Percentiles rank a stretch among this genome's conserved stretches.
These are phyloP conservation scores for Coffea eugenioides DNA, from an alignment of 257 asterid genomes.

Conservation along the genomic window DNA sequence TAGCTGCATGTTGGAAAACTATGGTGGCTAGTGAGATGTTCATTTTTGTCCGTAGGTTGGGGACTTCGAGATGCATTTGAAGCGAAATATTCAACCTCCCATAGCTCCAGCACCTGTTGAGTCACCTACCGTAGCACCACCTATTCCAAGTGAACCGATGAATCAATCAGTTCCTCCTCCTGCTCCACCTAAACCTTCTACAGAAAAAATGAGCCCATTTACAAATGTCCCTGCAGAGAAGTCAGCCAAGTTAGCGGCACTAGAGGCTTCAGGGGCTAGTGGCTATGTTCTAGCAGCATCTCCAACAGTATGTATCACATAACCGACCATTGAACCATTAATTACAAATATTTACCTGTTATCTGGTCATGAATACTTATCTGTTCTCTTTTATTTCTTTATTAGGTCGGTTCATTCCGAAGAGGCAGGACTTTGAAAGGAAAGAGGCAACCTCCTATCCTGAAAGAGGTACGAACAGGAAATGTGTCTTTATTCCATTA, in stretches of 20 bases:
- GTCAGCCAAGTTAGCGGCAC: slow-evolving; percentile 64
- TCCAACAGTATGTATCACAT: slow-evolving; percentile 49
- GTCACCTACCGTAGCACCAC: slow-evolving; percentile 43
- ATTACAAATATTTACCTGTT: not conserved
- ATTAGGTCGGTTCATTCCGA: slow-evolving; percentile 70
- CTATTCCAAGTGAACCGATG: slow-evolving; percentile 51
- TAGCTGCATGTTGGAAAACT: not conserved
- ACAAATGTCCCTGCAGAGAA: slow-evolving; percentile 46
- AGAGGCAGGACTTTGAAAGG: slow-evolving; percentile 69
- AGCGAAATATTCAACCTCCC: slow-evolving; percentile 54
- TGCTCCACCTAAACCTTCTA: slow-evolving; percentile 52
- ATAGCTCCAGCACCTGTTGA: slow-evolving; percentile 41
- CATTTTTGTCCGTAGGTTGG: slow-evolving; percentile 48
- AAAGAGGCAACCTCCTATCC: slow-evolving; percentile 56
- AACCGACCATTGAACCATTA: slow-evolving; percentile 12
- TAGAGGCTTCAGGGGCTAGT: slow-evolving; percentile 62
- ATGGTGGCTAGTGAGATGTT: slow-evolving; percentile 1
- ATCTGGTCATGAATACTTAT: slow-evolving; percentile 8
- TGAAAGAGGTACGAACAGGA: slow-evolving; percentile 62
- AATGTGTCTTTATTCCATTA: not conserved
- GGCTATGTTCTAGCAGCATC: slow-evolving; percentile 66
- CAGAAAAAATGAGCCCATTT: slow-evolving; percentile 66
- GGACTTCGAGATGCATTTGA: slow-evolving; percentile 70
- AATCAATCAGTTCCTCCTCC: slow-evolving; percentile 38
- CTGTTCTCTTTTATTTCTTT: slow-evolving; percentile 21